A percentile compares a stretch with the other conserved stretches of the same genome.
Conservation (phyloP, 1,284 basidiomycete genomes). For the Tilletia indica region DNA sequence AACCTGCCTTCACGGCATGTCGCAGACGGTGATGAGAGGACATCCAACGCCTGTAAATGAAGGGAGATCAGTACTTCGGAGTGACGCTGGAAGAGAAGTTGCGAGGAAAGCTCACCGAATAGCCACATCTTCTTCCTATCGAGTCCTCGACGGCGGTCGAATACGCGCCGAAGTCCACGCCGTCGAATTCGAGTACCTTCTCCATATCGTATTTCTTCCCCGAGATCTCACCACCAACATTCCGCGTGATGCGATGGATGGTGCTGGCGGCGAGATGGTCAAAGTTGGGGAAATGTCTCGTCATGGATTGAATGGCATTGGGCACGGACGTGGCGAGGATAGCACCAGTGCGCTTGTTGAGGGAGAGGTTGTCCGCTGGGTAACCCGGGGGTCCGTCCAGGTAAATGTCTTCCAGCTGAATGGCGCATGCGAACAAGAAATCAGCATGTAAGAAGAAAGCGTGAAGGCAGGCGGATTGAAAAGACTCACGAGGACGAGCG, state of each 20-base stretch:
- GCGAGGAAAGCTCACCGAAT: no score
- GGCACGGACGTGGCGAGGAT: constrained; percentile 36
- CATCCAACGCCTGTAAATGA: no score
- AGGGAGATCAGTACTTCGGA: no score
- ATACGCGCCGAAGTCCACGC: constrained; percentile 4
- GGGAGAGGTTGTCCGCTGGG: constrained; percentile 38
- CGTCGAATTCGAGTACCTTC: constrained; percentile 41
- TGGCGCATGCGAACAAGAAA: no score
- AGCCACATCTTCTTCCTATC: background rate
- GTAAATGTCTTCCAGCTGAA: constrained; percentile 35
- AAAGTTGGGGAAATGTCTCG: constrained; percentile 25
- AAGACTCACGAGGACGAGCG: constrained; percentile 21
- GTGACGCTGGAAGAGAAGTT: no score
- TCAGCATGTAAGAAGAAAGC: no score
- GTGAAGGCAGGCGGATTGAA: background rate
- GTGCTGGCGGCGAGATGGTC: constrained; percentile 25
- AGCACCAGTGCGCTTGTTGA: constrained; percentile 33
- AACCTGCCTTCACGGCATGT: no score
- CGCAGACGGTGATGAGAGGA: no score
- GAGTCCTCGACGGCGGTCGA: background rate
- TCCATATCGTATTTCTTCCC: constrained; percentile 44
- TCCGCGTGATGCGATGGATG: constrained; percentile 37
- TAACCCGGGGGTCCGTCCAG: constrained; percentile 27
- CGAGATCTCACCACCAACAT: constrained; percentile 34
- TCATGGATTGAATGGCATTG: constrained; percentile 29